Base-by-base conservation (phyloP, 2,329 filamentous ascomycete species). In the Apiospora malaysiana region DNA sequence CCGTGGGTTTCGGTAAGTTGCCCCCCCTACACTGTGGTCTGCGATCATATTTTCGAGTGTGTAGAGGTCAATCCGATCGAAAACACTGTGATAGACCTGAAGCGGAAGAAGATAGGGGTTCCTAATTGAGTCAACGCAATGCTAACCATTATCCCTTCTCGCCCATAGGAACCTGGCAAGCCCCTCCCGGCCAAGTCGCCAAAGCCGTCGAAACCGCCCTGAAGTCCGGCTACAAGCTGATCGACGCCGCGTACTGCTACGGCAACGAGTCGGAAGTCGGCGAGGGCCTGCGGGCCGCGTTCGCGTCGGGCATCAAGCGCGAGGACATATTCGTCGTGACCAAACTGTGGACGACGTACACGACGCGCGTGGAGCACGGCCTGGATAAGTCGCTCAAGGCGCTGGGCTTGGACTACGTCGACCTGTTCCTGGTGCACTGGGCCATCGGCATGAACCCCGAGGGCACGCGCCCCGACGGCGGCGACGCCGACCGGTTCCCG, bases 341-440 rank as follows among this genome's bases (percentile, higher is more conserved):
- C 77, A 97, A 97, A 87, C 88, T 95, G 47, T 97, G 94, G 93
- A 92, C 90, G 78, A 94, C 92, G 68, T 95, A 93, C 84, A 91
- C 92, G 81, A 89, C 88, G 42, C 86, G 91, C 8, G 90, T 90
- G 7, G 90, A 92, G 81, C 84, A 92, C 76, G 90, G 88, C 46
- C 86, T 96, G 46, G 89, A 94, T 74, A 90, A 91, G 86, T 93
- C 91, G 77, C 84, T 96, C 79, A 88, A 91, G 82, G 87, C 88
- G 72, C 84, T 97, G 46, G 92, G 93, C 1, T 84, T 96, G 66
- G 92, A 94, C 74, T 95, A 97, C 79, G 87, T 97, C 6, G 94
- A 97, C 79, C 84, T 97, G 71, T 94, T 89, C 79, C 86, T 97
- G 47, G 88, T 97, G 85, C 94, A 97, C 83, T 96, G 93, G 93